Conservation (phyloP, 768 basidiomycete species). For the Podaxis sp. region DNA sequence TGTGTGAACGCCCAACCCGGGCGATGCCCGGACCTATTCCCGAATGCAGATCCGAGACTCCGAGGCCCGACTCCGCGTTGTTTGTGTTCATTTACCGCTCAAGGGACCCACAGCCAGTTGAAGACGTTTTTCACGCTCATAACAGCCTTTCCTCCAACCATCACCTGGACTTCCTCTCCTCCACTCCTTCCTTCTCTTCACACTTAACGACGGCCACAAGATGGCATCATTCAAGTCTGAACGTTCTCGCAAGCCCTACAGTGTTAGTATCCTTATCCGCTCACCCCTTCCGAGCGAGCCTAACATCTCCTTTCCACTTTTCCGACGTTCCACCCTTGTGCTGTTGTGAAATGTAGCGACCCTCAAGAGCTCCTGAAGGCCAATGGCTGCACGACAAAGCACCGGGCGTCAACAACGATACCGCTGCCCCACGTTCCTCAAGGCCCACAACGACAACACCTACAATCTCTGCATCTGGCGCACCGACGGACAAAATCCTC, state of each 20-base stretch:
- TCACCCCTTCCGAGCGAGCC: neutral
- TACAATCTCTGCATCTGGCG: conserved; percentile 21
- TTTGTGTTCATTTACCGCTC: conserved; percentile 12
- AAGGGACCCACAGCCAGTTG: neutral
- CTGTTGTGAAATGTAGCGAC: conserved; percentile 43
- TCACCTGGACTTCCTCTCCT: conserved; percentile 18
- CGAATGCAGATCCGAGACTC: neutral
- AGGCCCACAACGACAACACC: conserved; percentile 20
- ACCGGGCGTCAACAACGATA: conserved; percentile 45
- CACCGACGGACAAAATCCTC: conserved; percentile 36
- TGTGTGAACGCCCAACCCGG: neutral
- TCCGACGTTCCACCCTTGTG: neutral
- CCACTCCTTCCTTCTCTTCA: conserved; percentile 7
- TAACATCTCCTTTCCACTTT: neutral
- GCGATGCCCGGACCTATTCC: neutral
- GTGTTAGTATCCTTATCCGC: conserved; percentile 18
- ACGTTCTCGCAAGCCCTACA: conserved; percentile 28
- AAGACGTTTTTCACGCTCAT: neutral
- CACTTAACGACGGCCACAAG: neutral
- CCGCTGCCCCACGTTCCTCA: conserved; percentile 19
- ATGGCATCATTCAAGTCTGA: conserved; percentile 27
- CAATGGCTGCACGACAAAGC: conserved; percentile 75
- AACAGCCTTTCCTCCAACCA: conserved; percentile 15
- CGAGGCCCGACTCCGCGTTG: neutral
- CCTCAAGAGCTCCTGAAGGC: conserved; percentile 55